phyloP scores from a whole-genome alignment of 352 stramenopile genomes.

The Plasmopara viticola region DNA sequence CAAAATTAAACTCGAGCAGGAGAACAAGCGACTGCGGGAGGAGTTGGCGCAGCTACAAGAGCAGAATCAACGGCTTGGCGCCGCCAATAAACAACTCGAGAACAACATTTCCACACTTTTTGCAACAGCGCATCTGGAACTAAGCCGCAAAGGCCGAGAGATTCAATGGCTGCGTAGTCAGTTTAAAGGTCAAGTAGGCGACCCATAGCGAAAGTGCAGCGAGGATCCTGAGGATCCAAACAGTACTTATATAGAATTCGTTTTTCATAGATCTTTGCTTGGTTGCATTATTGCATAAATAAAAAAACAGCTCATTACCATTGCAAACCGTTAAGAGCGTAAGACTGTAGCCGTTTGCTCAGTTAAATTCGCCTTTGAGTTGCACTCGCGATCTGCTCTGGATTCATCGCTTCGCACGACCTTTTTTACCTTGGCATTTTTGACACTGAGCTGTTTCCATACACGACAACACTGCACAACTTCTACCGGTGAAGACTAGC shows the following conservation, averaged over 20 bases:
- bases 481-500: slow-evolving; percentile 10
- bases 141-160: slow-evolving; percentile 73
- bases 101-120: slow-evolving; percentile 73
- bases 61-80: slow-evolving; percentile 49
- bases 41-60: slow-evolving; percentile 63
- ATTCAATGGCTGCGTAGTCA: slow-evolving; percentile 58
- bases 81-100: slow-evolving; percentile 55
- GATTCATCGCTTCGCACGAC: no score
- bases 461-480: slow-evolving; percentile 5
- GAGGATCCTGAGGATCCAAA: no score
- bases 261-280: no score
- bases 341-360: no score
- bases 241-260: no score
- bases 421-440: no score
- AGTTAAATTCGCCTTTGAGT: no score
- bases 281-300: no score
- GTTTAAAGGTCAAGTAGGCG: slow-evolving; percentile 18
- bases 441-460: background rate
- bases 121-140: slow-evolving; percentile 42
- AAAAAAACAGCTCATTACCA: no score
- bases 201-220: no score
- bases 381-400: no score
- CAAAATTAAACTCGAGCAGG: slow-evolving; percentile 45
- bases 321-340: no score
- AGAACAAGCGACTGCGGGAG: slow-evolving; percentile 40